Evolutionary conservation across 176 grass and related monocot genomes (phyloP).

Genomic region (Poa pratensis): DNA sequence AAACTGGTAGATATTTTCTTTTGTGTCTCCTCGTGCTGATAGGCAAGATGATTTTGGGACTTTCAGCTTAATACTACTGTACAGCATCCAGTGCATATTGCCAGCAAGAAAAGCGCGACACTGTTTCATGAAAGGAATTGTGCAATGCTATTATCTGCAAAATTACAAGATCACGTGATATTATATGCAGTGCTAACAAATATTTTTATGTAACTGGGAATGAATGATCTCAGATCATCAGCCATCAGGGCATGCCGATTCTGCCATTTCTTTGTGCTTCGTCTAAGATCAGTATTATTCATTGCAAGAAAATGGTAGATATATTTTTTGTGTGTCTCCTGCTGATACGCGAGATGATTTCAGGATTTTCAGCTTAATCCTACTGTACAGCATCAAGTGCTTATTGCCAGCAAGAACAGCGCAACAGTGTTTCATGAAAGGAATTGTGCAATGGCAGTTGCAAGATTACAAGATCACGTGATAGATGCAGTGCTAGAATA

Average conservation of each 20-base stretch:
- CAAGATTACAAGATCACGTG: conserved; percentile 15
- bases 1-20: conserved; percentile 9
- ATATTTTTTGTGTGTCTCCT: background rate
- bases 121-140: conserved; percentile 12
- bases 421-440: background rate
- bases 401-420: conserved; percentile 2
- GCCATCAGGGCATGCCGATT: background rate
- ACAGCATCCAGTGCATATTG: background rate
- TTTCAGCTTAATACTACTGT: background rate
- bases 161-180: conserved; percentile 14
- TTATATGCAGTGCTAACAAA: background rate
- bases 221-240: background rate
- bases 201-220: conserved; percentile 26
- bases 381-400: background rate
- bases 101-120: background rate
- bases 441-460: background rate
- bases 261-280: conserved; percentile 11
- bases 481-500: background rate
- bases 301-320: conserved; percentile 25
- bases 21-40: background rate
- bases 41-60: background rate
- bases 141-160: background rate
- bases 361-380: background rate
- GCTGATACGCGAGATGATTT: background rate
- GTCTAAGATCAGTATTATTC: background rate